Evolutionary conservation across 192 early-diverging fungal species (phyloP).

Genomic region (Gamsiella multidivaricata): DNA sequence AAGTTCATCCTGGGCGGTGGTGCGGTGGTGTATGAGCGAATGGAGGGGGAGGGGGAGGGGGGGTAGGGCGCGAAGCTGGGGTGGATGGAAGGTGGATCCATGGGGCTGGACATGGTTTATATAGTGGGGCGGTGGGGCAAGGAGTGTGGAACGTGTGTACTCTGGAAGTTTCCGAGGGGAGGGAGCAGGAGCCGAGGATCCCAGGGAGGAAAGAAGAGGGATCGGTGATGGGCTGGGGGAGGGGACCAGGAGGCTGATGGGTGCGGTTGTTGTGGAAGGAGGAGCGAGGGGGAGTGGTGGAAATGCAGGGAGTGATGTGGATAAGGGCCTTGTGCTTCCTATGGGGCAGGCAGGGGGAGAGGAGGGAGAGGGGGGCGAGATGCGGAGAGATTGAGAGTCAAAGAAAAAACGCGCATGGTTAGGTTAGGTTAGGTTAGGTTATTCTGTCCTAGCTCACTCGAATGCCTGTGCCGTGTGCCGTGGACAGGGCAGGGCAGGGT

Average conservation of each 20-base stretch:
- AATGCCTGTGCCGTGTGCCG: no score
- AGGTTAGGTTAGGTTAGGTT: no score
- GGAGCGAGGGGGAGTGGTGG: no score
- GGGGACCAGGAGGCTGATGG: not conserved
- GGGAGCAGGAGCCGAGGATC: not conserved
- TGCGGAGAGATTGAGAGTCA: not conserved
- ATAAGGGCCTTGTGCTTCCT: no score
- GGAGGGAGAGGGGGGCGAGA: not conserved
- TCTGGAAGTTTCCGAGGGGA: not conserved
- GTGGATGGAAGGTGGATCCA: slow-evolving; percentile 38
- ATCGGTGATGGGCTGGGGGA: not conserved
- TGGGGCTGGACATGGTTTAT: slow-evolving; percentile 26
- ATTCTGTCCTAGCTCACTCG: no score
- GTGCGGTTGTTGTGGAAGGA: no score
- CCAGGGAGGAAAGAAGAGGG: not conserved
- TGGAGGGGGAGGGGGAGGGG: slow-evolving; percentile 3
- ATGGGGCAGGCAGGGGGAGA: not conserved
- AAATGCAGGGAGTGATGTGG: no score
- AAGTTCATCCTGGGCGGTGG: slow-evolving; percentile 27
- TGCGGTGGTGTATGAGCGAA: slow-evolving; percentile 16
- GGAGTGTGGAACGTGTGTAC: not conserved
- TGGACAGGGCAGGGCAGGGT: no score
- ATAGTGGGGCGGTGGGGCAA: not conserved
- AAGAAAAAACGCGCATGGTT: no score
- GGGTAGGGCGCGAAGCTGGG: slow-evolving; percentile 27